Base-by-base conservation (phyloP, 2,329 filamentous ascomycete genomes). In the Fusarium miscanthi region DNA sequence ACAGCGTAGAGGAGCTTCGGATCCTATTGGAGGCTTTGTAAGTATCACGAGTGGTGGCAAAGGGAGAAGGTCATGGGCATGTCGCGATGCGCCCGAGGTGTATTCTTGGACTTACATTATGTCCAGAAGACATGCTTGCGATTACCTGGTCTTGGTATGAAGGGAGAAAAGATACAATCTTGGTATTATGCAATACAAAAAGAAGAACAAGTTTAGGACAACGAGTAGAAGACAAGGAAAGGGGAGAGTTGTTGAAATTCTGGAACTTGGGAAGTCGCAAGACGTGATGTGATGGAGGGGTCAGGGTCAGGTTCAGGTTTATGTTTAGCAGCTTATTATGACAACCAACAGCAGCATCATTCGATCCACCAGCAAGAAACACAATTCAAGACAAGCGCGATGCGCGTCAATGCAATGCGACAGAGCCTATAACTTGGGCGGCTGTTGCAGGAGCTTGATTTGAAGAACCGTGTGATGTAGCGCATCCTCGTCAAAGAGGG, bases 1-100 rank as follows among this genome's bases (percentile, higher is more conserved):
- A 98, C 88, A 77, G 90, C 89, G 81, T 92, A 92, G 69, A 92
- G 83, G 66, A 92, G 85, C 82, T 90, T 92, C 43, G 90, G 90
- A 73, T 92, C 90, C 80, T 82, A 62, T 21, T 33, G n/a, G 41
- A 46, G 27, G n/a, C 43, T 40, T 27, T 54, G 69, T 75, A 52
- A 76, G 71, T 43, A 59, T 49, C 23, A 40, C 41, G 35, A 52
- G 25, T 40, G 45, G 51, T 25, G 49, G 46, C 40, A 63, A 62
- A 62, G 25, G 53, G 14, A 16, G 45, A 46, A 63, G 63, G 59
- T 72, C 61, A 65, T 72, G 64, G 53, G 54, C 25, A 48, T 52
- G 46, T 42, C 49, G 72, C 62, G 73, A 73, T 59, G 68, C 30
- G 58, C 57, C 37, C 43, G 46, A 25, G 45, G 33, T 48, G 48